phyloP scores from a whole-genome alignment of 2,329 filamentous ascomycete genomes.

The Diaporthe eres region DNA sequence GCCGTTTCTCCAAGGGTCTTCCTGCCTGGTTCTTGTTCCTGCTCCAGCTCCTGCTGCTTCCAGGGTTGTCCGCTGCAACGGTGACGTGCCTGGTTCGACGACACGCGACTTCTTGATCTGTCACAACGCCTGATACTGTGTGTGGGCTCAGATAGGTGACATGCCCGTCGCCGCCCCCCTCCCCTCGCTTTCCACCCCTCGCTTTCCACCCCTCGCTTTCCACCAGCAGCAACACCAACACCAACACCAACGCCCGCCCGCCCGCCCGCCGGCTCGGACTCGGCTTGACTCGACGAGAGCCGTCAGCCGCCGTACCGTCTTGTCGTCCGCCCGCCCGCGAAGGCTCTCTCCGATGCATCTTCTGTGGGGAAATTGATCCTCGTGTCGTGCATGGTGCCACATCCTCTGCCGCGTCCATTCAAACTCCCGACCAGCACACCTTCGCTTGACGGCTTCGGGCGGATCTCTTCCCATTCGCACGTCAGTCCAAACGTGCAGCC shows the following conservation, averaged over 20 bases:
- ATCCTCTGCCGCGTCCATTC: slow-evolving; percentile 15
- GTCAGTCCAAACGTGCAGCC: not conserved
- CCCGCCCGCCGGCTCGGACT: not conserved
- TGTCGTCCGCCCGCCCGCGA: not conserved
- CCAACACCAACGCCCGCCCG: not conserved
- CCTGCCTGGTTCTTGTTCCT: not conserved
- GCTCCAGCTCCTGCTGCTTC: not conserved
- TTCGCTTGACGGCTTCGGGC: slow-evolving; percentile 24
- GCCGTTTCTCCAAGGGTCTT: slow-evolving; percentile 16
- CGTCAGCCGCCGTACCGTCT: not conserved
- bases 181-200: not conserved
- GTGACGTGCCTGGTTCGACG: slow-evolving; percentile 3
- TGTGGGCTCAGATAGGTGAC: not conserved
- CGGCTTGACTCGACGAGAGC: not conserved
- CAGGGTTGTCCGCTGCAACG: slow-evolving; percentile 12
- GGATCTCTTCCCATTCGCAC: slow-evolving; percentile 25
- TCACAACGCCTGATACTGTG: slow-evolving; percentile 25
- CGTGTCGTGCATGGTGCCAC: slow-evolving; percentile 26
- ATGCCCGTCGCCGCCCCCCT: slow-evolving; percentile 6
- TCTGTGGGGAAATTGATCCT: slow-evolving; percentile 12
- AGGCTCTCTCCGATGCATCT: not conserved
- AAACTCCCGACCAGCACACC: not conserved
- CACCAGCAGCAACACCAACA: not conserved
- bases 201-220: not conserved
- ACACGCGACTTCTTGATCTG: slow-evolving; percentile 23